Base-by-base conservation (phyloP, 1,284 basidiomycete genomes). In the Cryptococcus sp. region DNA sequence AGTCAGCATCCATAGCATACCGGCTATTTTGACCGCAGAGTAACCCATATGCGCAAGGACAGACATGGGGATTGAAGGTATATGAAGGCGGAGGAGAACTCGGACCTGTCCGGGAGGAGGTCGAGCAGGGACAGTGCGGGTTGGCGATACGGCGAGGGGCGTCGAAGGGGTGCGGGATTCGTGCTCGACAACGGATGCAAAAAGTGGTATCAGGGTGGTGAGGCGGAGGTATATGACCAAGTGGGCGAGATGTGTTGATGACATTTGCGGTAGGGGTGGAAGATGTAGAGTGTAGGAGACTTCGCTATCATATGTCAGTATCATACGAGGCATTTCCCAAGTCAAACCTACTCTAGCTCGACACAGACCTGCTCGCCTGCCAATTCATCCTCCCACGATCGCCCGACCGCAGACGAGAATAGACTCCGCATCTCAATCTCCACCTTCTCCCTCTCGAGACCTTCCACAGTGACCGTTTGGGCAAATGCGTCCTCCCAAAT, bases 1-100 rank as follows among this genome's bases (percentile, higher is more conserved):
- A 18, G 63, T 66, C 37, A 74, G 51, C 72, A 74, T 72, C 63
- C 62, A 72, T 2, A 71, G 36, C 48, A 70, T 60, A 13, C 59
- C 58, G 11, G 52, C 32, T 10, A 69, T 49, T 44, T 64, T 67
- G 40, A 67, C 11, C 1, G 53, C 55, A 0, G 65, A 64, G 59
- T 67, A 69, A 50, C 64, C 57, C 16, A 66, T 48, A 52, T 67
- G 64, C n/a, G 43, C 23, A 3, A 70, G 18, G 7, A 64, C 47
- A 0, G 57, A 40, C 9, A 58, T 24, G 7, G 61, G 53, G 42
- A 71, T 44, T 11, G 43, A 37, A 32, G 57, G 57, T 53, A 52
- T 50, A 19, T 37, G 54, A 25, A 50, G 51, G 28, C 42, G 42
- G 46, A 48, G 52, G 5, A 50, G 24, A 9, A 56, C 48, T 52